Conservation (phyloP, 106 monocot species). For the Triglochin maritima region DNA sequence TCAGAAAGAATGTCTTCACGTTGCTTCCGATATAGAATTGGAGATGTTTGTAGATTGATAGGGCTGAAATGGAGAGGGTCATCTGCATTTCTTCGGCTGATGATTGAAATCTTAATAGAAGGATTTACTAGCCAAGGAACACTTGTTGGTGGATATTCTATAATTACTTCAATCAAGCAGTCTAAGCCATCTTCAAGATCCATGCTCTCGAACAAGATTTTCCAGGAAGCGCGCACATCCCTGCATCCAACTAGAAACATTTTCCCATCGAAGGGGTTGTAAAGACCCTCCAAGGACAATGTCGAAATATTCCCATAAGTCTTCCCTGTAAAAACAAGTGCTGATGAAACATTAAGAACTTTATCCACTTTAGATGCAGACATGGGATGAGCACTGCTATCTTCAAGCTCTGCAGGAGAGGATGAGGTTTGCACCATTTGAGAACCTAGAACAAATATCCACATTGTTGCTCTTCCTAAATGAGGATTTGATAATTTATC, state of each 20-base stretch:
- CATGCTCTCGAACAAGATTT: constrained; percentile 27
- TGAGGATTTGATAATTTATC: constrained; percentile 19
- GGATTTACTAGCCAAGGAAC: constrained; percentile 51
- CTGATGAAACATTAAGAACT: constrained; percentile 47
- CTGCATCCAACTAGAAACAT: constrained; percentile 61
- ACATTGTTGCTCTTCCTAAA: constrained; percentile 13
- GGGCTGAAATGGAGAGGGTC: constrained; percentile 45
- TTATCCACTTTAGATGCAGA: constrained; percentile 18
- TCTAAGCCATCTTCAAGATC: constrained; percentile 49
- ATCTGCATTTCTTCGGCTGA: constrained; percentile 38
- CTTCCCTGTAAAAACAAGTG: constrained; percentile 27
- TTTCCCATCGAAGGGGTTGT: constrained; percentile 49
- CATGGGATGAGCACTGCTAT: constrained; percentile 3
- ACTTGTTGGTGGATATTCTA: constrained; percentile 63
- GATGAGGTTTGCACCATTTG: constrained; percentile 20
- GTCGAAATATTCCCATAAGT: constrained; percentile 28
- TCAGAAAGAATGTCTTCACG: constrained; percentile 49
- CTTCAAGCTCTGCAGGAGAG: neutral
- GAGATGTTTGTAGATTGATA: constrained; percentile 46
- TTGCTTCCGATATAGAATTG: constrained; percentile 37
- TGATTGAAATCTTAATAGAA: constrained; percentile 35
- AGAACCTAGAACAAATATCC: constrained; percentile 37
- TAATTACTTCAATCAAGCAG: constrained; percentile 50
- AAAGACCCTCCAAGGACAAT: constrained; percentile 48
- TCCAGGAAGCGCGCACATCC: constrained; percentile 38